phyloP scores from a whole-genome alignment of 2,329 filamentous ascomycete species.

The Cytospora piceae region DNA sequence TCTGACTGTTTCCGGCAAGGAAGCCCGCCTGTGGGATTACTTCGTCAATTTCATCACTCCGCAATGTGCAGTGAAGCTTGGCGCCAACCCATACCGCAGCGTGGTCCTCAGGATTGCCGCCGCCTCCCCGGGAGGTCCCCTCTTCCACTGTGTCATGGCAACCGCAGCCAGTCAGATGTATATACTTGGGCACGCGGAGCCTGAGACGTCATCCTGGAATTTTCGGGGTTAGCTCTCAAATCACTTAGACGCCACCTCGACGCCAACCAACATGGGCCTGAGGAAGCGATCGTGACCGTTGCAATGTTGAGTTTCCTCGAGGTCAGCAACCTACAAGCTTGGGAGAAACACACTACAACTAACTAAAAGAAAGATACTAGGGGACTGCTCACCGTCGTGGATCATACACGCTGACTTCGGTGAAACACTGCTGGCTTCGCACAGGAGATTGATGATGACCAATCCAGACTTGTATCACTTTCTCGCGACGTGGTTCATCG shows the following conservation, averaged over 20 bases:
- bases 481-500: conserved; percentile 34
- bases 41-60: conserved; percentile 36
- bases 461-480: conserved; percentile 33
- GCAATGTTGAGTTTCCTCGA: conserved; percentile 37
- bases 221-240: conserved; percentile 33
- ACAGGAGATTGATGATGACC: conserved; percentile 31
- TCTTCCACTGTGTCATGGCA: conserved; percentile 38
- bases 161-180: conserved; percentile 37
- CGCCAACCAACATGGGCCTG: conserved; percentile 27
- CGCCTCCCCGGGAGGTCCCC: conserved; percentile 32
- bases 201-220: conserved; percentile 31
- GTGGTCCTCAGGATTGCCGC: conserved; percentile 36
- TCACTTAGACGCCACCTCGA: conserved; percentile 28
- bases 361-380: conserved; percentile 32
- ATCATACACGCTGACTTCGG: conserved; percentile 37
- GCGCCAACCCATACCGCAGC: conserved; percentile 36
- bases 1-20: conserved; percentile 3
- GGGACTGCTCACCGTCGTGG: conserved; percentile 37
- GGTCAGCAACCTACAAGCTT: conserved; percentile 27
- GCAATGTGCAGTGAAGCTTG: conserved; percentile 34
- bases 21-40: conserved; percentile 36
- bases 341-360: background rate
- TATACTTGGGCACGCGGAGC: conserved; percentile 34
- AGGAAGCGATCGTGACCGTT: conserved; percentile 34
- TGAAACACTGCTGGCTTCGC: conserved; percentile 24